Conservation (phyloP, 495 filamentous ascomycete genomes). For the Talaromyces adpressus region DNA sequence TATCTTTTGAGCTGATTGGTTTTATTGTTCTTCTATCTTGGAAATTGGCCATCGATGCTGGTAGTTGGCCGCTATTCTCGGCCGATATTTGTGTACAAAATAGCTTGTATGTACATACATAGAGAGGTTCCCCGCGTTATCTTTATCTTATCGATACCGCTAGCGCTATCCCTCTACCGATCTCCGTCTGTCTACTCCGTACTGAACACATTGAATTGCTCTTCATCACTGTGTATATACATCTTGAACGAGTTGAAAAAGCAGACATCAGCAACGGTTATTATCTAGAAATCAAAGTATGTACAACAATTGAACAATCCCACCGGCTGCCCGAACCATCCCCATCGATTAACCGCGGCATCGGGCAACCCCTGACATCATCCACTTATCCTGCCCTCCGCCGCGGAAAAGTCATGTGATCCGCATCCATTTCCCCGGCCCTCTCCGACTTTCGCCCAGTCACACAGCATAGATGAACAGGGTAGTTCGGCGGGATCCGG, state of each 20-base stretch:
- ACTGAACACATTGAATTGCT: neutral
- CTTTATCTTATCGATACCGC: neutral
- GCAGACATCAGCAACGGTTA: too few relatives aligned
- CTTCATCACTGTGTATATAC: neutral
- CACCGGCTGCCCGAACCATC: neutral
- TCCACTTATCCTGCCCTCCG: neutral
- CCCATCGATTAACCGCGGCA: neutral
- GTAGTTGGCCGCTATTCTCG: neutral
- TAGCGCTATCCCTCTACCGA: neutral
- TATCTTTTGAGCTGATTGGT: neutral
- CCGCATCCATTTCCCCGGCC: neutral
- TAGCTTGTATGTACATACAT: too few relatives aligned
- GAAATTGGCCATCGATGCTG: neutral
- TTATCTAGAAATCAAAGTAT: too few relatives aligned
- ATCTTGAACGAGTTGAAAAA: too few relatives aligned
- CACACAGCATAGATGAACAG: neutral
- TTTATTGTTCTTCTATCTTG: neutral
- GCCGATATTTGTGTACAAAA: neutral
- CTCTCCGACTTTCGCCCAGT: neutral
- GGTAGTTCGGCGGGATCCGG: conserved; percentile 1
- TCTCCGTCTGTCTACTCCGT: too few relatives aligned
- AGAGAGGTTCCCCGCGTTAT: neutral
- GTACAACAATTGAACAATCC: too few relatives aligned
- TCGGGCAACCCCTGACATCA: neutral
- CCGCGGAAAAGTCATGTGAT: conserved; percentile 11